Evolutionary conservation across 768 basidiomycete species (phyloP).

Genomic region (Pleurotus salmoneostramineus): DNA sequence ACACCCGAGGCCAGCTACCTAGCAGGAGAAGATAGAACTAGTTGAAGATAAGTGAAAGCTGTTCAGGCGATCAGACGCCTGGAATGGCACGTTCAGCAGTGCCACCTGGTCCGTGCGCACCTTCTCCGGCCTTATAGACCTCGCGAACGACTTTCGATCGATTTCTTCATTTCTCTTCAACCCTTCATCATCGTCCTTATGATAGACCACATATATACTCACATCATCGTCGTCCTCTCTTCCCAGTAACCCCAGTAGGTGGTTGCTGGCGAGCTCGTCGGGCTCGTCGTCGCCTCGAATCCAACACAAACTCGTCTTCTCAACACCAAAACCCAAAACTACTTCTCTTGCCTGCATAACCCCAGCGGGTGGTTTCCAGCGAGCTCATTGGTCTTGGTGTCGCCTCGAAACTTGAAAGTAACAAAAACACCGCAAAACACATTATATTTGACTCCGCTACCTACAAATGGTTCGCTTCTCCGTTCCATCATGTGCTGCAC

Average conservation of each 20-base stretch:
- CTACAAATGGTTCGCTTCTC: neutral
- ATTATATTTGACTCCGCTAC: neutral
- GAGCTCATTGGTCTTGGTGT: no score
- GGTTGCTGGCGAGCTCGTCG: slow-evolving; percentile 6
- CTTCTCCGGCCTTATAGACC: neutral
- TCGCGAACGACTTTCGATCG: neutral
- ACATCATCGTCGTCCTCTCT: neutral
- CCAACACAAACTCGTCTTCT: neutral
- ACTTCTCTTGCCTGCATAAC: neutral
- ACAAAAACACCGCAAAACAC: no score
- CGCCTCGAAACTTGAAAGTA: no score
- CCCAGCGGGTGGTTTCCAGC: no score
- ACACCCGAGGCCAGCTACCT: no score
- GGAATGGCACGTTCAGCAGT: slow-evolving; percentile 1
- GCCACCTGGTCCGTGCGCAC: slow-evolving; percentile 4
- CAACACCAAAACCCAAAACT: neutral
- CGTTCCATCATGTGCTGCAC: neutral
- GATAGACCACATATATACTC: neutral
- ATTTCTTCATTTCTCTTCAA: neutral
- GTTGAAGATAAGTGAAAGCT: neutral
- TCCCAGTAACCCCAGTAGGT: slow-evolving; percentile 3
- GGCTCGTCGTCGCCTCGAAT: neutral
- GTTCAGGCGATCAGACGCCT: neutral
- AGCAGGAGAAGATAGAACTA: neutral
- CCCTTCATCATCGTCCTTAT: neutral